Evolutionary conservation across 805 yeast genomes (phyloP).

Genomic region (Candida ipomoeae): DNA sequence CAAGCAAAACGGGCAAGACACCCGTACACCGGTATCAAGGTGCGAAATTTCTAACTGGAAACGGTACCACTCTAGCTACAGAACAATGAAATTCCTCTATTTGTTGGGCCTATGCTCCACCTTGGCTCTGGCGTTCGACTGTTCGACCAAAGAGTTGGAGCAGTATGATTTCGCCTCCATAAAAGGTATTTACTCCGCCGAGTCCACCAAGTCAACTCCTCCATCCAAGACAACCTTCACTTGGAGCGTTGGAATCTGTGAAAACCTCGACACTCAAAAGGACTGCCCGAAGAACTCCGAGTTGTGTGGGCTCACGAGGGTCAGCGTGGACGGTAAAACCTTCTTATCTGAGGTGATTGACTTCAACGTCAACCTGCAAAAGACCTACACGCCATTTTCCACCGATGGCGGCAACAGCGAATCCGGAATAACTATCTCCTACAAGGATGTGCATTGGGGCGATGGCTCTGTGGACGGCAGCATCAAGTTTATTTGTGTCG

Average conservation of each 20-base stretch:
- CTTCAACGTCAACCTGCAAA: constrained; percentile 41
- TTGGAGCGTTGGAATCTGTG: constrained; percentile 76
- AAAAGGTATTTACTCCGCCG: constrained; percentile 46
- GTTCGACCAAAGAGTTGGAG: constrained; percentile 32
- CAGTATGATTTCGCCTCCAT: constrained; percentile 43
- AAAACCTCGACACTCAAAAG: constrained; percentile 31
- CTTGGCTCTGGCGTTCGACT: constrained; percentile 26
- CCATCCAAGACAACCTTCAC: constrained; percentile 62
- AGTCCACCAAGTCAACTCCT: constrained; percentile 57
- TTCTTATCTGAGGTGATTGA: constrained; percentile 61
- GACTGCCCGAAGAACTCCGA: constrained; percentile 70
- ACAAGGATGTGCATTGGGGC: constrained; percentile 72
- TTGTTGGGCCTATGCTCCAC: constrained; percentile 7
- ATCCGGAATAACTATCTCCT: constrained; percentile 31
- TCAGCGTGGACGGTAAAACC: constrained; percentile 46
- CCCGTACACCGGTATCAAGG: constrained; percentile 25
- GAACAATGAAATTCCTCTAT: constrained; percentile 38
- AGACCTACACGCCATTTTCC: constrained; percentile 23
- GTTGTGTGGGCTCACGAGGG: constrained; percentile 68
- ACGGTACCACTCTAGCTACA: not conserved
- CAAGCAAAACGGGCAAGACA: not conserved
- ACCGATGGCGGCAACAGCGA: constrained; percentile 27
- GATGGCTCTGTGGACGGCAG: constrained; percentile 44
- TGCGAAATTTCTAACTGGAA: constrained; percentile 16
- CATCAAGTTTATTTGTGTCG: constrained; percentile 46